Conservation (phyloP, 1,284 basidiomycete genomes). For the Neonothopanus nambi region DNA sequence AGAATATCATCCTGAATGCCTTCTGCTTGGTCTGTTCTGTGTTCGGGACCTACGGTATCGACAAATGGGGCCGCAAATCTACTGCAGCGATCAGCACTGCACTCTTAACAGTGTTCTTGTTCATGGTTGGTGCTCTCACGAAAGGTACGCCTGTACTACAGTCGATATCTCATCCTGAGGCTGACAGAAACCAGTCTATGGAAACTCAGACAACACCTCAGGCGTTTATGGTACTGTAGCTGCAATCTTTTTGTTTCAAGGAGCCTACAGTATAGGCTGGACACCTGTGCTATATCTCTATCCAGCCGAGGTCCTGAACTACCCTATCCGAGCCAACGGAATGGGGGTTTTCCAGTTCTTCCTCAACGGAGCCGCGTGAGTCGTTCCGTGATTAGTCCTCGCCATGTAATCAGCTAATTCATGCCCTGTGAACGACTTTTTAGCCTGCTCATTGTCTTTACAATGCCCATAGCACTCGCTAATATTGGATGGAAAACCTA, state of each 20-base stretch:
- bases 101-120: constrained; percentile 22
- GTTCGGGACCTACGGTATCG: constrained; percentile 23
- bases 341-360: constrained; percentile 22
- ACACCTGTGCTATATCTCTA: constrained; percentile 26
- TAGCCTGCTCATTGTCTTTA: constrained; percentile 25
- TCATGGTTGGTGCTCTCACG: constrained; percentile 24
- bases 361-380: constrained; percentile 23
- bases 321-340: constrained; percentile 25
- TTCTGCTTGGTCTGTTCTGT: constrained; percentile 24
- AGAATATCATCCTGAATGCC: constrained; percentile 27
- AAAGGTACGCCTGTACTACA: constrained; percentile 16
- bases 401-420: neutral
- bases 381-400: neutral
- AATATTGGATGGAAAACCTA: constrained; percentile 26
- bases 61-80: constrained; percentile 22
- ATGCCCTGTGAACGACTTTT: neutral
- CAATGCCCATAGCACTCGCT: constrained; percentile 22
- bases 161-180: neutral
- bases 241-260: constrained; percentile 25
- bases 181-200: constrained; percentile 13
- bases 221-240: constrained; percentile 26
- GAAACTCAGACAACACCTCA: constrained; percentile 22
- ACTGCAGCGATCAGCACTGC: constrained; percentile 21
- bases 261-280: constrained; percentile 25
- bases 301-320: constrained; percentile 25